A percentile compares a stretch with the other conserved stretches of the same genome.
These are phyloP conservation scores for Trichophyton benhamiae DNA, from an alignment of 2,329 filamentous ascomycete genomes.

Conservation along the genomic window DNA sequence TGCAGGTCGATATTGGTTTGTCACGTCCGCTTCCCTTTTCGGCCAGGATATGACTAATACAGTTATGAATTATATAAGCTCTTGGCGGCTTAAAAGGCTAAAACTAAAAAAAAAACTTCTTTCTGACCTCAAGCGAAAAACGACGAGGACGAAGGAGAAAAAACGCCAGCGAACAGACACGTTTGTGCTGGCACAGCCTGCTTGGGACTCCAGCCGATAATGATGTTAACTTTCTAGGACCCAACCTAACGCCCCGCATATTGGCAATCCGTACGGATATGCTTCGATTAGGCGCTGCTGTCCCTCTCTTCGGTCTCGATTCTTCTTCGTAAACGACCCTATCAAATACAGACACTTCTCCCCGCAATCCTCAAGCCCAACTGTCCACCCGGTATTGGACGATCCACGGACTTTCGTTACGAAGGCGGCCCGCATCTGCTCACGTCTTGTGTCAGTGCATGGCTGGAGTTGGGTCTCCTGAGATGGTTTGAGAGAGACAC, in stretches of 20 bases:
- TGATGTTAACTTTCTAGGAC: not conserved
- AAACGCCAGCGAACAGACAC: not conserved
- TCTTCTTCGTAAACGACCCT: not conserved
- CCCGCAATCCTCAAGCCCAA: not conserved
- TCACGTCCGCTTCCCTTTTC: too few species aligned
- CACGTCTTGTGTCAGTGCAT: slow-evolving; percentile 4
- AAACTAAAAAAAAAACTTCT: too few species aligned
- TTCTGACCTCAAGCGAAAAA: too few species aligned
- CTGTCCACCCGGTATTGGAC: not conserved
- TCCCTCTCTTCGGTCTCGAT: not conserved
- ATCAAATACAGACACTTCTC: not conserved
- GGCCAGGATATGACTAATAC: too few species aligned
- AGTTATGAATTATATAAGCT: too few species aligned
- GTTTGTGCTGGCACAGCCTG: not conserved
- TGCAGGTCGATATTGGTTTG: too few species aligned
- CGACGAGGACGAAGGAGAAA: too few species aligned
- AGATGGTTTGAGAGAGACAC: slow-evolving; percentile 4
- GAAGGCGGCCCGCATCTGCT: not conserved
- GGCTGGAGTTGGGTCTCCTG: not conserved
- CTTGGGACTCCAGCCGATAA: not conserved
- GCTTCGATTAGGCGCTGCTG: not conserved
- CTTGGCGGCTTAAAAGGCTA: too few species aligned
- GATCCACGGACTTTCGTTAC: slow-evolving; percentile 2
- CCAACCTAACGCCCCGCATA: not conserved
- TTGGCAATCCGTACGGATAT: not conserved